phyloP scores from a whole-genome alignment of 257 asterid genomes.

The Scutellaria baicalensis region DNA sequence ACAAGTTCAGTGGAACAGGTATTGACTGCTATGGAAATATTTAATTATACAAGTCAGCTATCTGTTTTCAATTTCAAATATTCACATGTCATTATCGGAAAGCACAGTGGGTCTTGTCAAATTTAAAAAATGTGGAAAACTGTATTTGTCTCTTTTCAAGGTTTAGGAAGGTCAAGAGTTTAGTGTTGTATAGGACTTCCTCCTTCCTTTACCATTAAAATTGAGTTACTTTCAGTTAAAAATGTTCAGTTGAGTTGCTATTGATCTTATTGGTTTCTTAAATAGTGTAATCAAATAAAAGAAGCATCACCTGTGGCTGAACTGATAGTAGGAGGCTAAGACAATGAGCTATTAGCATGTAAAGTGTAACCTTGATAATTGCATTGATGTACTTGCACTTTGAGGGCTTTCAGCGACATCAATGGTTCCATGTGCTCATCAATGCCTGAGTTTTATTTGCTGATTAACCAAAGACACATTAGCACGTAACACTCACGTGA shows the following conservation, averaged over 20 bases:
- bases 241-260: not conserved
- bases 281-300: too few relatives aligned
- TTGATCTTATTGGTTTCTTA: too few relatives aligned
- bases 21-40: not conserved
- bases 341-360: not conserved
- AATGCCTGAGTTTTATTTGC: not conserved
- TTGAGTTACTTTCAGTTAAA: not conserved
- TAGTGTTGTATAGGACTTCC: not conserved
- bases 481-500: not conserved
- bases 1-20: slow-evolving; percentile 82
- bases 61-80: not conserved
- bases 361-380: not conserved
- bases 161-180: not conserved
- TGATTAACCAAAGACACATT: not conserved
- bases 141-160: not conserved
- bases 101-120: not conserved
- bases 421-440: not conserved
- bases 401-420: not conserved
- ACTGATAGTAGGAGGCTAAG: not conserved
- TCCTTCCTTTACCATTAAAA: not conserved
- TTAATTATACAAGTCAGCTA: not conserved
- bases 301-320: too few relatives aligned
- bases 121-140: not conserved
- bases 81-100: not conserved
- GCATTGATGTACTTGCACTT: not conserved